Percentiles rank a stretch among this genome's conserved stretches.
These are phyloP conservation scores for Coprinellus micaceus DNA, from an alignment of 768 basidiomycete species.

Conservation along the genomic window DNA sequence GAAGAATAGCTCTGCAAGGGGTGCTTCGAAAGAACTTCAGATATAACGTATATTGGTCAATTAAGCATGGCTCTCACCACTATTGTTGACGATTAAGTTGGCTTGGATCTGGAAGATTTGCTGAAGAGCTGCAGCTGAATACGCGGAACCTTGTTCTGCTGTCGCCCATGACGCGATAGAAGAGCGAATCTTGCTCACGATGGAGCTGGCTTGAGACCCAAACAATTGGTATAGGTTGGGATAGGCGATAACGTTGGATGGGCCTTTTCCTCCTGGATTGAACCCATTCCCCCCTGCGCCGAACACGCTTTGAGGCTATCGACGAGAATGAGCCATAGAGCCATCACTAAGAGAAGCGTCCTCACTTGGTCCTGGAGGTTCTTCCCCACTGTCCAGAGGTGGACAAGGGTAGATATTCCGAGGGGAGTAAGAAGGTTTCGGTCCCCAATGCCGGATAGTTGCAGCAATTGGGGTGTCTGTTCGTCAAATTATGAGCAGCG, in stretches of 20 bases:
- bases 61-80: slow-evolving; percentile 27
- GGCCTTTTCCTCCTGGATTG: slow-evolving; percentile 38
- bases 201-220: slow-evolving; percentile 27
- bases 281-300: slow-evolving; percentile 40
- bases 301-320: slow-evolving; percentile 26
- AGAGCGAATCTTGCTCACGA: slow-evolving; percentile 33
- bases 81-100: slow-evolving; percentile 42
- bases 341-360: not conserved
- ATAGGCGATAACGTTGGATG: slow-evolving; percentile 47
- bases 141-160: slow-evolving; percentile 36
- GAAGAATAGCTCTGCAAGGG: slow-evolving; percentile 46
- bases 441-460: slow-evolving; percentile 58
- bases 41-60: not conserved
- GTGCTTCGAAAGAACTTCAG: slow-evolving; percentile 27
- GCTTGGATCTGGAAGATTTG: slow-evolving; percentile 46
- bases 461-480: slow-evolving; percentile 45
- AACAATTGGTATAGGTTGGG: slow-evolving; percentile 50
- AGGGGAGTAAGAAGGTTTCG: slow-evolving; percentile 39
- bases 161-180: slow-evolving; percentile 41
- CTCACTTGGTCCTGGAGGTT: slow-evolving; percentile 55
- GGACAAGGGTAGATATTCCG: slow-evolving; percentile 43
- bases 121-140: slow-evolving; percentile 38
- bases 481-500: not conserved
- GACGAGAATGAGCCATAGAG: not conserved
- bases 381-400: slow-evolving; percentile 48